Conservation (phyloP, 75 land plant species). For the Pinus tabuliformis region DNA sequence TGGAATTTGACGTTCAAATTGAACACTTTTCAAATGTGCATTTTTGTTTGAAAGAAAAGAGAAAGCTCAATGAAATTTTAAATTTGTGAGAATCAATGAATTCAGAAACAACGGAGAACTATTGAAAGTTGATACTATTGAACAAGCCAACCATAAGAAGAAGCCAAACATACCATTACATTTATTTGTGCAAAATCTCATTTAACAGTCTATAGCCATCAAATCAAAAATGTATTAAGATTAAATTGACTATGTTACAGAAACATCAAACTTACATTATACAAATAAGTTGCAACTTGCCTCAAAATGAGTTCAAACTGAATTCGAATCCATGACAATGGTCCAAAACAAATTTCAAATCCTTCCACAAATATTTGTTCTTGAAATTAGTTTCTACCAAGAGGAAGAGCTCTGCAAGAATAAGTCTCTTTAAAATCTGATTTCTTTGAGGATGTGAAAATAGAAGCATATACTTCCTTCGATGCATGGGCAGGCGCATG, state of each 20-base stretch:
- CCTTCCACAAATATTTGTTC: background rate
- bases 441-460: slow-evolving; percentile 94
- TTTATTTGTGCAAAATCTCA: background rate
- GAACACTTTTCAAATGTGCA: no score
- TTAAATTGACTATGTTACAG: background rate
- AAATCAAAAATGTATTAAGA: background rate
- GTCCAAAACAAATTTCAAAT: background rate
- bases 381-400: slow-evolving; percentile 76
- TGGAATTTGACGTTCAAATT: no score
- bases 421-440: slow-evolving; percentile 79
- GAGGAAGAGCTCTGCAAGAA: slow-evolving; percentile 86
- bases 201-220: background rate
- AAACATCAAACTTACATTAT: background rate
- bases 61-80: no score
- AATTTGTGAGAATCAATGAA: no score
- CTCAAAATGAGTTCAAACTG: background rate
- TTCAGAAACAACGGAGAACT: no score
- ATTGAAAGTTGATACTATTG: no score
- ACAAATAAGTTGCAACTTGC: background rate
- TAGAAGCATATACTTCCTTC: slow-evolving; percentile 85
- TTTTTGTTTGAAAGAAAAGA: no score
- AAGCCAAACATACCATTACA: background rate
- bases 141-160: no score
- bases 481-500: slow-evolving; percentile 70
- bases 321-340: background rate